Evolutionary conservation across 805 yeast genomes (phyloP), one percentile per base, ranked within the genome.

Genomic region (Monosporozyma solicola): DNA sequence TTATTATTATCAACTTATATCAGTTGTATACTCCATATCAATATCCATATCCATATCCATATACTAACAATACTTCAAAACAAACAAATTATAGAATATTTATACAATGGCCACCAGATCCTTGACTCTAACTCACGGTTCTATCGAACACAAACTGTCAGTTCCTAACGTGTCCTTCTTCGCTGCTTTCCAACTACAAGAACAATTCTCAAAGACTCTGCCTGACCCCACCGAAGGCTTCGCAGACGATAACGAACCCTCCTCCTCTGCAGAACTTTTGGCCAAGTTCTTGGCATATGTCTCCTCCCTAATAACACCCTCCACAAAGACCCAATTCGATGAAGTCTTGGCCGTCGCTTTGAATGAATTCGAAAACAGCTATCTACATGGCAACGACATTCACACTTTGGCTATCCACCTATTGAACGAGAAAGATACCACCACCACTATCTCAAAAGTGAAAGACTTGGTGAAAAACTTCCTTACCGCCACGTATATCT

Each of bases 231-330:
- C 97, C 46, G 97, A 88, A 65, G 94, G 85, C 15, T 83, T 79
- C 60, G 92, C 91, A 49, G 85, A 80, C 54, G 96, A 87, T 61
- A 85, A 85, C 57, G 97, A 91, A 73, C 97, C 97, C 39, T 72
- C 88, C 35, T 83, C 92, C 47, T 83, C 91, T 48, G 84, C 89
- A 41, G 97, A 92, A 71, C 79, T 94, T 54, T 78, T 89, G 57
- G 88, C 87, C 55, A 80, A 82, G 62, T 94, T 94, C 67, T 74
- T 94, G 55, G 97, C 96, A 16, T 85, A 78, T 67, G 76, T 83
- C 43, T 79, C 84, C 20, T 64, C 74, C 49, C 62, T 78, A 50
- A 75, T 74, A 41, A 76, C 72, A 56, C 74, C 76, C 27, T 61
- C 63, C 43, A 71, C 65, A 51, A 59, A 69, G n/a, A 70, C 49